A percentile compares a stretch with the other conserved stretches of the same genome.
Evolutionary conservation across 371 early-diverging fungal genomes (phyloP).

Genomic region (Mortierella sp.): DNA sequence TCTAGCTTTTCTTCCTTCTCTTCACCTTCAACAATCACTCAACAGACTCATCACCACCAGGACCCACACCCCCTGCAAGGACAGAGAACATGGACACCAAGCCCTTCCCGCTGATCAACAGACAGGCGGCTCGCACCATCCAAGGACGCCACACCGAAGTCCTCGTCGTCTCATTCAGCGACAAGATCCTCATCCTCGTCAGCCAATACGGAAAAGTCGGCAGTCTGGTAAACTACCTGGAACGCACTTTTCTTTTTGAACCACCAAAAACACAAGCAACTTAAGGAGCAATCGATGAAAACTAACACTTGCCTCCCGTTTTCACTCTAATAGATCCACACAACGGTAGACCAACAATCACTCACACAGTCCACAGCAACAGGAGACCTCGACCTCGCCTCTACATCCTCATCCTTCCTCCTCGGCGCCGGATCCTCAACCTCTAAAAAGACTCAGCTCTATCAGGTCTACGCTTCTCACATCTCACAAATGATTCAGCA

Average conservation of each 20-base stretch:
- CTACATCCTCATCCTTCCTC: constrained; percentile 67
- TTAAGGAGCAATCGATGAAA: neutral
- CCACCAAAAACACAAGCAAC: neutral
- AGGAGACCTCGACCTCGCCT: constrained; percentile 61
- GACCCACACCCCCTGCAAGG: no score
- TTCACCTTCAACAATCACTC: neutral
- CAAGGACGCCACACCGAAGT: constrained; percentile 76
- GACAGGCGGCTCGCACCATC: constrained; percentile 67
- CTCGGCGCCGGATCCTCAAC: constrained; percentile 63
- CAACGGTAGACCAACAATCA: constrained; percentile 60
- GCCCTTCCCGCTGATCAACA: constrained; percentile 68
- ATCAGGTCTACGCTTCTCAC: constrained; percentile 75
- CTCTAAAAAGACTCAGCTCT: constrained; percentile 69
- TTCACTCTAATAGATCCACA: constrained; percentile 59
- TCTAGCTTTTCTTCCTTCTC: neutral
- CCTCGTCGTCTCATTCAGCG: constrained; percentile 69
- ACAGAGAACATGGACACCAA: constrained; percentile 10
- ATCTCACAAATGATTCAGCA: constrained; percentile 72
- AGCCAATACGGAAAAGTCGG: constrained; percentile 77
- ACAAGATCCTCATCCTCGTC: constrained; percentile 76
- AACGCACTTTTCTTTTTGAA: neutral
- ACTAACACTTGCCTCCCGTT: neutral
- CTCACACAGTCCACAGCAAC: constrained; percentile 56
- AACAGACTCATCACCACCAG: neutral
- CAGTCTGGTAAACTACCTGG: constrained; percentile 63